phyloP scores from a whole-genome alignment of 1,284 basidiomycete genomes.

The Cutaneotrichosporon cutaneum region DNA sequence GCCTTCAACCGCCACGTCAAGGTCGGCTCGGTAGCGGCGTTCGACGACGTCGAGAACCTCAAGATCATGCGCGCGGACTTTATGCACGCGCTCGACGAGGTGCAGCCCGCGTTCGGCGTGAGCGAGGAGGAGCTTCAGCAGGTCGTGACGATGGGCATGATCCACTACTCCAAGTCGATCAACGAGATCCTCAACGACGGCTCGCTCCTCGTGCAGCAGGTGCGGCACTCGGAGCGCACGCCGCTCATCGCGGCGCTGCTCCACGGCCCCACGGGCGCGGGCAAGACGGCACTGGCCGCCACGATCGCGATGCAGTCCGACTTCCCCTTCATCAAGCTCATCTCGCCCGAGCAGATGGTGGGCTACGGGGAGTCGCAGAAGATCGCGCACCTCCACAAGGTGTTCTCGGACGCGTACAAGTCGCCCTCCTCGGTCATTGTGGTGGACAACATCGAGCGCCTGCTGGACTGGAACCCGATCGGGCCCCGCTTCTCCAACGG shows the following conservation, averaged over 20 bases:
- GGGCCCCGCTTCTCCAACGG: slow-evolving; percentile 94
- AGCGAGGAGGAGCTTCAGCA: slow-evolving; percentile 93
- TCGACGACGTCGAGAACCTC: slow-evolving; percentile 92
- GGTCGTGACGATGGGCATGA: slow-evolving; percentile 96
- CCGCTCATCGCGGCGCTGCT: slow-evolving; percentile 88
- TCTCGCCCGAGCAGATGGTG: slow-evolving; percentile 96
- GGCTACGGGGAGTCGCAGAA: slow-evolving; percentile 90
- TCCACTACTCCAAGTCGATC: slow-evolving; percentile 82
- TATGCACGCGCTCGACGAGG: slow-evolving; percentile 87
- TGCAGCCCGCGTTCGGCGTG: slow-evolving; percentile 96
- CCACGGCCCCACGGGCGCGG: slow-evolving; percentile 85
- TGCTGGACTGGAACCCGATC: slow-evolving; percentile 96
- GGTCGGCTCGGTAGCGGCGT: slow-evolving; percentile 94
- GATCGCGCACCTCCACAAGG: slow-evolving; percentile 86
- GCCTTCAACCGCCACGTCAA: slow-evolving; percentile 98
- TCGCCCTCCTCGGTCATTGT: slow-evolving; percentile 94
- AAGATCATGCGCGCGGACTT: slow-evolving; percentile 88
- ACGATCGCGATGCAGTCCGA: slow-evolving; percentile 89
- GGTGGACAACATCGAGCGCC: slow-evolving; percentile 88
- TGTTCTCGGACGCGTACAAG: slow-evolving; percentile 96
- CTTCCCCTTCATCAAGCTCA: slow-evolving; percentile 97
- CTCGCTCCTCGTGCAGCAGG: slow-evolving; percentile 92
- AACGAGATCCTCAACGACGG: slow-evolving; percentile 79
- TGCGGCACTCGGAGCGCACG: slow-evolving; percentile 82
- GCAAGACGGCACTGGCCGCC: slow-evolving; percentile 94